These are phyloP conservation scores for Sugiyamaella mastotermitis DNA, from an alignment of 805 yeast species.

Conservation along the genomic window DNA sequence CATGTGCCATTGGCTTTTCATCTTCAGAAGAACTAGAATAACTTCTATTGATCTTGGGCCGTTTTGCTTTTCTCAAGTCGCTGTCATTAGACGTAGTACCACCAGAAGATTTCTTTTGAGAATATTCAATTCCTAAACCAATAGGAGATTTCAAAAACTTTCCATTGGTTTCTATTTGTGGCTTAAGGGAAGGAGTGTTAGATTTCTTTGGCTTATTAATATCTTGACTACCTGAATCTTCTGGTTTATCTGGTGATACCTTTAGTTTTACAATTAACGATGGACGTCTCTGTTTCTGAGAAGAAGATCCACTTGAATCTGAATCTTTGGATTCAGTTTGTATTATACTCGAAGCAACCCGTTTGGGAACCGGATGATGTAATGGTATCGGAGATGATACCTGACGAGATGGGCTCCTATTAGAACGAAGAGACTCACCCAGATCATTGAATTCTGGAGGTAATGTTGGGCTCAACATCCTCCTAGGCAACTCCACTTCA, in stretches of 20 bases:
- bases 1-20: slow-evolving; percentile 2
- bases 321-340: slow-evolving; percentile 1
- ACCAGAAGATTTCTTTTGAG: background rate
- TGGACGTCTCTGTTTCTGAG: slow-evolving; percentile 5
- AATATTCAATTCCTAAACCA: slow-evolving; percentile 5
- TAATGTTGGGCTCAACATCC: slow-evolving; percentile 35
- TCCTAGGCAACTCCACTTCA: slow-evolving; percentile 26
- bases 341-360: slow-evolving; percentile 1
- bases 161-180: no score
- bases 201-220: background rate
- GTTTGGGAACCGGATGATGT: slow-evolving; percentile 14
- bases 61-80: background rate
- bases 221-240: background rate
- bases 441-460: slow-evolving; percentile 29
- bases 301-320: background rate
- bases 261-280: slow-evolving; percentile 14
- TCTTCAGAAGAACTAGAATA: slow-evolving; percentile 15
- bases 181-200: no score
- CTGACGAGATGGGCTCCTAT: no score
- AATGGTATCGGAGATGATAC: no score
- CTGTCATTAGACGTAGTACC: background rate
- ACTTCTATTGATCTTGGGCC: slow-evolving; percentile 12
- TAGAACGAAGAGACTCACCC: no score
- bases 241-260: slow-evolving; percentile 1
- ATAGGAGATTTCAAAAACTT: slow-evolving; percentile 1